phyloP scores from a whole-genome alignment of 352 stramenopile genomes.

The Thalassiosira mediterranea region DNA sequence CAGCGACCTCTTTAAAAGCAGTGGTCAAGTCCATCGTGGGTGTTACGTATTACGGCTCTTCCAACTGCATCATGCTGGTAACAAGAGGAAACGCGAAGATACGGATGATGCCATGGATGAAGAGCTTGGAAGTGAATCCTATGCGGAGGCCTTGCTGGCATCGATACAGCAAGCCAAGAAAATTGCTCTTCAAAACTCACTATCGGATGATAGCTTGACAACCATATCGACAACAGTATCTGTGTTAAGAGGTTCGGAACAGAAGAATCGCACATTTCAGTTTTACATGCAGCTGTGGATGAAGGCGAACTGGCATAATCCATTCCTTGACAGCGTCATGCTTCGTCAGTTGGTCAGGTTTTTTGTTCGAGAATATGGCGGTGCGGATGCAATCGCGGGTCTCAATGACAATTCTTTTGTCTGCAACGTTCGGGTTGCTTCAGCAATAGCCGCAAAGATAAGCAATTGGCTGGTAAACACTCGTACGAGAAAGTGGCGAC shows the following conservation, averaged over 20 bases:
- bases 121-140: too few relatives aligned
- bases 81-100: too few relatives aligned
- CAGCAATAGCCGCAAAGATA: slow-evolving; percentile 14
- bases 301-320: not conserved
- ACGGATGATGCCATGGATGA: too few relatives aligned
- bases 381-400: slow-evolving; percentile 1
- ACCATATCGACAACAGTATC: not conserved
- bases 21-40: too few relatives aligned
- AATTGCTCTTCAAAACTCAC: too few relatives aligned
- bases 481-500: slow-evolving; percentile 60
- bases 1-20: too few relatives aligned
- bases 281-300: not conserved
- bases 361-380: slow-evolving; percentile 16
- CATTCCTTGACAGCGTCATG: slow-evolving; percentile 25
- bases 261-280: not conserved
- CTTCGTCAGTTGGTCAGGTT: slow-evolving; percentile 6
- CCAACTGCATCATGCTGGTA: too few relatives aligned
- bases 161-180: too few relatives aligned
- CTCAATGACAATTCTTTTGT: not conserved
- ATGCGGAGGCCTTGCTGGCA: too few relatives aligned
- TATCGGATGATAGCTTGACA: too few relatives aligned
- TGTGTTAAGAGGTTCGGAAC: not conserved
- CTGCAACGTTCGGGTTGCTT: not conserved
- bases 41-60: too few relatives aligned
- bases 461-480: slow-evolving; percentile 37